These are phyloP conservation scores for Nigrospora sphaerica DNA, from an alignment of 2,329 filamentous ascomycete genomes.

Conservation along the genomic window DNA sequence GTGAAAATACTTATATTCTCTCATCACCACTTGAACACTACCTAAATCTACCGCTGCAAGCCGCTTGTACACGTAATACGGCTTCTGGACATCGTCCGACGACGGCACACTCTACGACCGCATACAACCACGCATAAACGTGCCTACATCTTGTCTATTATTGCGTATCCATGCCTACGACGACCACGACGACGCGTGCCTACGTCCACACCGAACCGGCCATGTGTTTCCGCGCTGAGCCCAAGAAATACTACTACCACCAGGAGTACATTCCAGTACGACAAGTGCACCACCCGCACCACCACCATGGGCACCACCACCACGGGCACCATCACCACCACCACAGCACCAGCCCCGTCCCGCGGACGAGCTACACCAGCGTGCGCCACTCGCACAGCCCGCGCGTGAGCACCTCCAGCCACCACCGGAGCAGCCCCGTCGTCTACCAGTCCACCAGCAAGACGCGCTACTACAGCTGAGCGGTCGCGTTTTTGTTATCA, in stretches of 20 bases:
- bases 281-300: conserved; percentile 23
- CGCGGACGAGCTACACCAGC: conserved; percentile 21
- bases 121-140: neutral
- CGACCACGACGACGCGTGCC: conserved; percentile 7
- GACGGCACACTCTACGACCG: too few relatives aligned
- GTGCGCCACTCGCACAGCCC: conserved; percentile 27
- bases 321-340: conserved; percentile 6
- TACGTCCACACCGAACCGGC: conserved; percentile 14
- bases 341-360: conserved; percentile 20
- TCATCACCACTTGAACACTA: too few relatives aligned
- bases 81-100: too few relatives aligned
- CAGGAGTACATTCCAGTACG: conserved; percentile 44
- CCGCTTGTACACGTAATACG: too few relatives aligned
- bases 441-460: conserved; percentile 33
- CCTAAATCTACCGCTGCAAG: too few relatives aligned
- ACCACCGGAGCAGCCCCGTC: conserved; percentile 24
- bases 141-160: neutral
- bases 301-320: conserved; percentile 22
- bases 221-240: conserved; percentile 44
- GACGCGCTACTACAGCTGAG: conserved; percentile 17
- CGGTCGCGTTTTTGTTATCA: too few relatives aligned
- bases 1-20: too few relatives aligned
- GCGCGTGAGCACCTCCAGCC: conserved; percentile 29
- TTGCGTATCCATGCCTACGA: conserved; percentile 7
- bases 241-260: conserved; percentile 47